These are phyloP conservation scores for Cerioporus squamosus DNA, from an alignment of 1,284 basidiomycete species.

Conservation along the genomic window DNA sequence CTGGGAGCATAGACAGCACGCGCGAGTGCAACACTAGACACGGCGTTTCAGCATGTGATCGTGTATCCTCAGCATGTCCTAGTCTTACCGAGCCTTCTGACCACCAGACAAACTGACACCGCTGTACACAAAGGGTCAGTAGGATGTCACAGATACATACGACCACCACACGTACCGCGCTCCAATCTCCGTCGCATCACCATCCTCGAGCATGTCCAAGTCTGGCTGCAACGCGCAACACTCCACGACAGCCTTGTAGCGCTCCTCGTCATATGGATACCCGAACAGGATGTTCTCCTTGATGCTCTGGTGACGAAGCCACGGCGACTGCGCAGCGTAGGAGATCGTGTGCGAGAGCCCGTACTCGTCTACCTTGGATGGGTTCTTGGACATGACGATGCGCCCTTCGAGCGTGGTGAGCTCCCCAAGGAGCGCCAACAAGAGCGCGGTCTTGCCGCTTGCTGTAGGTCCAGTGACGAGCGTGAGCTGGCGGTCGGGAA, in stretches of 20 bases:
- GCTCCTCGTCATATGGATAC: conserved; percentile 62
- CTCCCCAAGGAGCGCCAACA: conserved; percentile 73
- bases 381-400: conserved; percentile 68
- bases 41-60: not conserved
- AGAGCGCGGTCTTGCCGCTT: conserved; percentile 78
- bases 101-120: conserved; percentile 69
- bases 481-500: conserved; percentile 71
- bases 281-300: conserved; percentile 78
- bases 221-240: conserved; percentile 78
- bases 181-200: conserved; percentile 41
- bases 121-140: conserved; percentile 24
- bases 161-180: conserved; percentile 31
- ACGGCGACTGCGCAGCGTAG: conserved; percentile 85
- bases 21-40: conserved; percentile 64
- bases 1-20: conserved; percentile 69
- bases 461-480: conserved; percentile 78
- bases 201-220: conserved; percentile 50
- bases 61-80: not conserved
- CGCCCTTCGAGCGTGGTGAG: conserved; percentile 56
- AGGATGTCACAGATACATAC: not conserved
- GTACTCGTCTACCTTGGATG: conserved; percentile 58
- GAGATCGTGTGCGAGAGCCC: conserved; percentile 79
- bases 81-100: conserved; percentile 59
- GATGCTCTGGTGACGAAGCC: conserved; percentile 75
- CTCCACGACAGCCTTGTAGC: conserved; percentile 70